Evolutionary conservation across 176 grass and related monocot species (phyloP), one percentile per base, ranked within the genome.

Genomic region (Eleusine coracana): DNA sequence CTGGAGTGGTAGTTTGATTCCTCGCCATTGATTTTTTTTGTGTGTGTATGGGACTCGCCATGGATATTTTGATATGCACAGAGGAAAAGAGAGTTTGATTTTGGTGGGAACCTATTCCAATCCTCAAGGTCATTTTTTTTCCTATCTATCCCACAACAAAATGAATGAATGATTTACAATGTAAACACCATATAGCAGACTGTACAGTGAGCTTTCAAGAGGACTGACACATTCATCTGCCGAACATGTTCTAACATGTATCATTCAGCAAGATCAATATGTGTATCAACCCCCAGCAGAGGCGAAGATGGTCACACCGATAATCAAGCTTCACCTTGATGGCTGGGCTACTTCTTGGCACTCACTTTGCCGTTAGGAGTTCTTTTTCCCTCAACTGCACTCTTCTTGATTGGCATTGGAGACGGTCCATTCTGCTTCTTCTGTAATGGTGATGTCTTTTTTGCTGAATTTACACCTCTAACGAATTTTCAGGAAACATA

Each of bases 281-380:
- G 65, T 69, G 80, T 40, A 60, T 81, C 82, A 80, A 75, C 51
- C 66, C 68, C 55, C 46, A 12, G 5, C 45, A 20, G 14, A 41
- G 34, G 20, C 27, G 21, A 75, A 61, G 41, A 29, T 70, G 74
- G 18, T 64, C 51, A 7, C 34, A 46, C 40, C 51, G 60, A 81
- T 34, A 77, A 73, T 71, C 73, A 42, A 73, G 15, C 68, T 46
- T 62, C 67, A 56, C 38, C 76, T 38, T 81, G 17, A 37, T 71
- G 11, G 70, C 40, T 10, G 7, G 5, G 5, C 68, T 74, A 88
- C 76, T 91, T 91, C 71, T 80, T 76, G 34, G 67, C 34, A 41
- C 66, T 80, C 34, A 66, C 23, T 80, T 86, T 94, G 8, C 76
- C 89, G 66, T 74, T 94, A 1, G 48, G 80, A 76, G 59, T 75